Base-by-base conservation (phyloP, 2,329 filamentous ascomycete genomes). In the Lachnellula cervina region DNA sequence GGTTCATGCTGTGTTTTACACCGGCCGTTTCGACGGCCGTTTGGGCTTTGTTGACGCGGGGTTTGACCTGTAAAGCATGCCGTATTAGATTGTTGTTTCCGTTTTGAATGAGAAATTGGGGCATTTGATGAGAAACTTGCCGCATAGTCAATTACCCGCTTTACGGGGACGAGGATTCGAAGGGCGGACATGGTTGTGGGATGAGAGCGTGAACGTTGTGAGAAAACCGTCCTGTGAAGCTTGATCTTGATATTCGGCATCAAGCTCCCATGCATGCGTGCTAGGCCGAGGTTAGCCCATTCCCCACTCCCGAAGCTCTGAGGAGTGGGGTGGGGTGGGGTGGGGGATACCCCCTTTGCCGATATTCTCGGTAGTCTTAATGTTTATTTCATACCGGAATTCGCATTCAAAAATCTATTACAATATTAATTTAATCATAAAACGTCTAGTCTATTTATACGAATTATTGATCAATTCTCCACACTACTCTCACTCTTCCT, bases 1-100 rank as follows among this genome's bases (percentile, higher is more conserved):
- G 94, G 80, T 97, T 99, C 84, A 99, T 93, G 72, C 87, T 92
- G 81, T 97, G 93, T 77, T 97, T 97, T 69, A 97, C 91, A 65
- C 89, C 89, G 62, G 87, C 81, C 54, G 89, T 96, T 76, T 97
- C 93, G 75, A 99, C 88, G 70, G 85, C 93, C 59, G 93, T 97
- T 75, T 84, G 80, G 62, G 83, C 75, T 72, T 85, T 86, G 77
- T 87, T 87, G 72, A 87, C 82, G 64, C 83, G 82, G 55, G 83
- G 83, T 69, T 86, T 86, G 77, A 86, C 81, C 83, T 87, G 65
- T 25, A 49, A 23, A n/a, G 9, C 8, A 32, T 32, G 38, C 16
- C 14, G 35, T 38, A 23, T 56, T 17, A 50, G 50, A 17, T 17
- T 51, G 28, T 17, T 54, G 43, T 8, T 28, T 19, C 5, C 5